Percentiles rank a stretch among this genome's conserved stretches.
Conservation (phyloP, 179 eudicot genomes). For the Corrigiola litoralis region DNA sequence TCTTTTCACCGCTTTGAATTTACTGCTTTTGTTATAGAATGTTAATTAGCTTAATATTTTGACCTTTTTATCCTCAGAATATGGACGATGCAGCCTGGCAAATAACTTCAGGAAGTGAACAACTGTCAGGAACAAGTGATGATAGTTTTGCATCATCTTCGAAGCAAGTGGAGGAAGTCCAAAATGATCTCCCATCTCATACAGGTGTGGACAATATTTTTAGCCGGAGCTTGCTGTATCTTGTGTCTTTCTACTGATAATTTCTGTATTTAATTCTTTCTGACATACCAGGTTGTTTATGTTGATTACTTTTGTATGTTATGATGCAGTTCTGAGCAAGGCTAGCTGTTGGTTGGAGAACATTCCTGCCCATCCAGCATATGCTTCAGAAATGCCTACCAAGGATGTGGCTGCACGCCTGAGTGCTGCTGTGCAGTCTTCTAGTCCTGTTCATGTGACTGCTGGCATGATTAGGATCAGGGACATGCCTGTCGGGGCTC, state of each 20-base stretch:
- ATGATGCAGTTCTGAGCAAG: slow-evolving; percentile 50
- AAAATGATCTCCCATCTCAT: slow-evolving; percentile 30
- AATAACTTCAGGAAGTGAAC: slow-evolving; percentile 25
- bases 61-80: slow-evolving; percentile 26
- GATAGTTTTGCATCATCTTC: slow-evolving; percentile 50
- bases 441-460: slow-evolving; percentile 57
- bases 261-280: not conserved
- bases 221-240: not conserved
- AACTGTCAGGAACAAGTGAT: slow-evolving; percentile 17
- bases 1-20: not conserved
- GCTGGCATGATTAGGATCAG: slow-evolving; percentile 75
- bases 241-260: not conserved
- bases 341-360: slow-evolving; percentile 60
- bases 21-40: not conserved
- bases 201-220: slow-evolving; percentile 34
- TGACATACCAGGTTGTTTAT: not conserved
- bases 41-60: not conserved
- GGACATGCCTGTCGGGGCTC: slow-evolving; percentile 27
- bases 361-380: slow-evolving; percentile 74
- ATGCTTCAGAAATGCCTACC: slow-evolving; percentile 66
- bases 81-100: slow-evolving; percentile 26
- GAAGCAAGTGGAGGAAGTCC: slow-evolving; percentile 28
- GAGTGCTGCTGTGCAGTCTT: slow-evolving; percentile 47
- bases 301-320: slow-evolving; percentile 4
- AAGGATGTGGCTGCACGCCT: slow-evolving; percentile 45